Percentiles rank a stretch among this genome's conserved stretches.
phyloP scores from a whole-genome alignment of 129 eudicot genomes.

The Apium graveolens region DNA sequence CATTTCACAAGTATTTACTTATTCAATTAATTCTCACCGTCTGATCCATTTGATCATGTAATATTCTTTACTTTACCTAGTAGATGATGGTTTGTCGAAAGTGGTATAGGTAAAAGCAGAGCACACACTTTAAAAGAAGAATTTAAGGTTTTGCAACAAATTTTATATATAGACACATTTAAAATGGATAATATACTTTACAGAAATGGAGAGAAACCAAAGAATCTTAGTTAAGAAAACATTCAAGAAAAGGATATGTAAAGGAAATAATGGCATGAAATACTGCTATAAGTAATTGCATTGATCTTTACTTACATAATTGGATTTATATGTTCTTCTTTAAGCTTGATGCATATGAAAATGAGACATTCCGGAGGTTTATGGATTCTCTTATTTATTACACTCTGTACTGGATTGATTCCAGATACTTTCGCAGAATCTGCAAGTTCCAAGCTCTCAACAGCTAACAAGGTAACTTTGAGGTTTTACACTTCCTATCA shows the following conservation, averaged over 20 bases:
- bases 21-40: background rate
- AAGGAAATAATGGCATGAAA: conserved; percentile 42
- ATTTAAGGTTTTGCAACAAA: background rate
- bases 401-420: conserved; percentile 12
- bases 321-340: background rate
- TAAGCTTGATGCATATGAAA: background rate
- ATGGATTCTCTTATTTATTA: conserved; percentile 3
- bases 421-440: conserved; percentile 8
- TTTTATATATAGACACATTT: background rate
- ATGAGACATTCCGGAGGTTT: conserved; percentile 10
- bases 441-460: conserved; percentile 18
- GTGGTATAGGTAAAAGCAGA: background rate
- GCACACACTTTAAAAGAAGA: background rate
- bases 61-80: background rate
- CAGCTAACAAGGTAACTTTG: background rate
- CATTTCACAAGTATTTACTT: no score
- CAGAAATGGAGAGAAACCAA: background rate
- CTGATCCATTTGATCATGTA: background rate
- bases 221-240: background rate
- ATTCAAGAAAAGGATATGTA: background rate
- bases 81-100: background rate
- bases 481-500: background rate
- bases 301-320: background rate
- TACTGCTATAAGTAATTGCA: conserved; percentile 9
- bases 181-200: background rate